phyloP scores from a whole-genome alignment of 352 stramenopile species.

The Globisporangium ultimum region DNA sequence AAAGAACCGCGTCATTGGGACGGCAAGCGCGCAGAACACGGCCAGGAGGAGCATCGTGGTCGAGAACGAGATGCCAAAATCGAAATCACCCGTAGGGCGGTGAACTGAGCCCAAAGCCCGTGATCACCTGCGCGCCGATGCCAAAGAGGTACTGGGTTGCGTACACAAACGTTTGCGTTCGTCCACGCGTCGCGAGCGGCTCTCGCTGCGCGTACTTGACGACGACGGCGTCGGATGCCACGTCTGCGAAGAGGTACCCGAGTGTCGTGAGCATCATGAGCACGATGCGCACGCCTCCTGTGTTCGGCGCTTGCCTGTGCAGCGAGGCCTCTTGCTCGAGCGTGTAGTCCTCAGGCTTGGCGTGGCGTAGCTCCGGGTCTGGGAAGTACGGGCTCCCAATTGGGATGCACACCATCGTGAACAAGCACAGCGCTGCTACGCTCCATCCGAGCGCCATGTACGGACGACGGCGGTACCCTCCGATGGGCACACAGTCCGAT shows the following conservation, averaged over 20 bases:
- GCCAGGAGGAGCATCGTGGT: constrained; percentile 33
- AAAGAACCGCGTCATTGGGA: constrained; percentile 45
- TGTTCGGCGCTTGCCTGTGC: constrained; percentile 28
- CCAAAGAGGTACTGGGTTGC: constrained; percentile 36
- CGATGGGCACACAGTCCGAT: constrained; percentile 49
- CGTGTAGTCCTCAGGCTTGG: constrained; percentile 26
- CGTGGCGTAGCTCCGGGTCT: constrained; percentile 22
- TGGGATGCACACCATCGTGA: constrained; percentile 37
- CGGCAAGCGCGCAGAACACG: constrained; percentile 24
- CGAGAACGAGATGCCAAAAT: constrained; percentile 35
- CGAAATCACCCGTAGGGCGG: constrained; percentile 37
- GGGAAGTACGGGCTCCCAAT: constrained; percentile 39
- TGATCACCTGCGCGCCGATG: constrained; percentile 33
- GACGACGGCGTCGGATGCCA: constrained; percentile 45
- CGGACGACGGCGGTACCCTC: constrained; percentile 45
- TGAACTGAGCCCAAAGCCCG: constrained; percentile 40
- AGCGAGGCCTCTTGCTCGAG: constrained; percentile 21
- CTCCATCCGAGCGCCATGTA: constrained; percentile 57
- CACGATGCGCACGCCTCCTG: constrained; percentile 32
- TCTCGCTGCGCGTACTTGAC: constrained; percentile 54
- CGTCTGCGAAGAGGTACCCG: constrained; percentile 43
- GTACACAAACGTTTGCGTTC: constrained; percentile 47
- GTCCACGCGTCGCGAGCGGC: constrained; percentile 33
- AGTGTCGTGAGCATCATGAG: constrained; percentile 47
- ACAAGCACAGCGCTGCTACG: constrained; percentile 29